These are phyloP conservation scores for Obelidium mucronatum DNA, from an alignment of 192 early-diverging fungal genomes.

Conservation along the genomic window DNA sequence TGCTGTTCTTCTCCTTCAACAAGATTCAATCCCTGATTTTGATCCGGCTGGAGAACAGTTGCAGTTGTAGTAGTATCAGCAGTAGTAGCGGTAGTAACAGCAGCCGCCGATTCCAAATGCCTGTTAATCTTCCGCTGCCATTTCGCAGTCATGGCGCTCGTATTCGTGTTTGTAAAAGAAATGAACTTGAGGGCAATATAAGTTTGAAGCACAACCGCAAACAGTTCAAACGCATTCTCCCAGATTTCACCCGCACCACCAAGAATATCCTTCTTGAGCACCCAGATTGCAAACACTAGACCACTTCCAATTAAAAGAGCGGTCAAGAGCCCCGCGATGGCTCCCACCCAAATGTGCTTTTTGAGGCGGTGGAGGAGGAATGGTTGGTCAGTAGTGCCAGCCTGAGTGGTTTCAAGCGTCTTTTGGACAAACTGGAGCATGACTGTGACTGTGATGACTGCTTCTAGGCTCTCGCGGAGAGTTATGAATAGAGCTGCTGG, in stretches of 20 bases:
- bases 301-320: background rate
- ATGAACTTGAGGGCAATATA: conserved; percentile 24
- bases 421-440: conserved; percentile 8
- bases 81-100: background rate
- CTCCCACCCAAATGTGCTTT: conserved; percentile 5
- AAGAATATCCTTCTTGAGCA: conserved; percentile 8
- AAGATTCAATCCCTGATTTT: background rate
- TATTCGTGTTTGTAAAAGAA: background rate
- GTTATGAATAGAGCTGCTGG: conserved; percentile 18
- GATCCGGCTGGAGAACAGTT: background rate
- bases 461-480: conserved; percentile 11
- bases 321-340: background rate
- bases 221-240: conserved; percentile 8
- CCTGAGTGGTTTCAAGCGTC: background rate
- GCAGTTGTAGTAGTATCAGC: conserved; percentile 1
- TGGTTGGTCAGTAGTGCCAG: no score
- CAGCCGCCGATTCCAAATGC: background rate
- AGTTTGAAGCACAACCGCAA: conserved; percentile 5
- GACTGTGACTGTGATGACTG: conserved; percentile 19
- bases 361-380: background rate
- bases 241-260: conserved; percentile 1
- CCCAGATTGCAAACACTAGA: background rate
- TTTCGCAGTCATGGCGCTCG: conserved; percentile 8
- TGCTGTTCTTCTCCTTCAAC: background rate
- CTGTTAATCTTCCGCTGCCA: conserved; percentile 9